Percentiles rank a stretch among this genome's conserved stretches.
phyloP scores from a whole-genome alignment of 2,329 filamentous ascomycete species.

The Camillea tinctor region DNA sequence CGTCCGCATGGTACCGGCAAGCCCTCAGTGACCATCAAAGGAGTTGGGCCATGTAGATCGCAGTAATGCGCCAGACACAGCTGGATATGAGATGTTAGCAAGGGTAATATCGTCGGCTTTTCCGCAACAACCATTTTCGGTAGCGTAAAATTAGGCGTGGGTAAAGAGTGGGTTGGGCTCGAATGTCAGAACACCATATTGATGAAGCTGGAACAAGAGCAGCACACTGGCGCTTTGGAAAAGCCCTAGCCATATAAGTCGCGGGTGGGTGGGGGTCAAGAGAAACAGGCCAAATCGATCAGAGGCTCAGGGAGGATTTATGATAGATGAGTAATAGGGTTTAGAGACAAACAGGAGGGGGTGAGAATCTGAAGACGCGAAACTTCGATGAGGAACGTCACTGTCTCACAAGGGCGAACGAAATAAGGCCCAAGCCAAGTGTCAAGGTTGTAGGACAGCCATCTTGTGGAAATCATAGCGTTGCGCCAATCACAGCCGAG shows the following conservation, averaged over 20 bases:
- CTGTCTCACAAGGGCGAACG: slow-evolving; percentile 20
- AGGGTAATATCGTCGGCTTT: slow-evolving; percentile 22
- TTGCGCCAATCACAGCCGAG: slow-evolving; percentile 20
- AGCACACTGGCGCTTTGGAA: slow-evolving; percentile 4
- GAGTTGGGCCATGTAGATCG: slow-evolving; percentile 68
- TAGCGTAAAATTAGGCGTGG: slow-evolving; percentile 8
- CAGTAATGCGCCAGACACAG: slow-evolving; percentile 70
- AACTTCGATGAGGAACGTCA: slow-evolving; percentile 16
- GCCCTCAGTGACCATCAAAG: slow-evolving; percentile 68
- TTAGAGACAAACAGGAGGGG: slow-evolving; percentile 18
- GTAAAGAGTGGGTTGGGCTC: slow-evolving; percentile 6
- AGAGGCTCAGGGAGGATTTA: background rate
- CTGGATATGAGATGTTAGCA: slow-evolving; percentile 50
- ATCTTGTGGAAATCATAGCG: slow-evolving; percentile 16
- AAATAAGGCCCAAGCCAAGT: slow-evolving; percentile 14
- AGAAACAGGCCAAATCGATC: background rate
- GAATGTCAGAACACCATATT: slow-evolving; percentile 17
- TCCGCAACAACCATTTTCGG: slow-evolving; percentile 24
- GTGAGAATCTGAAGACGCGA: slow-evolving; percentile 14
- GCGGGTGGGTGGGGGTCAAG: slow-evolving; percentile 21
- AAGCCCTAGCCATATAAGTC: slow-evolving; percentile 6
- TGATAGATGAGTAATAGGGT: slow-evolving; percentile 8
- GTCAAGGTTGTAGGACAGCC: slow-evolving; percentile 16
- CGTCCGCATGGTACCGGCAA: slow-evolving; percentile 58
- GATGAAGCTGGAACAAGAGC: slow-evolving; percentile 8